Conservation (phyloP, 129 eudicot species). For the Tanacetum coccineum region DNA sequence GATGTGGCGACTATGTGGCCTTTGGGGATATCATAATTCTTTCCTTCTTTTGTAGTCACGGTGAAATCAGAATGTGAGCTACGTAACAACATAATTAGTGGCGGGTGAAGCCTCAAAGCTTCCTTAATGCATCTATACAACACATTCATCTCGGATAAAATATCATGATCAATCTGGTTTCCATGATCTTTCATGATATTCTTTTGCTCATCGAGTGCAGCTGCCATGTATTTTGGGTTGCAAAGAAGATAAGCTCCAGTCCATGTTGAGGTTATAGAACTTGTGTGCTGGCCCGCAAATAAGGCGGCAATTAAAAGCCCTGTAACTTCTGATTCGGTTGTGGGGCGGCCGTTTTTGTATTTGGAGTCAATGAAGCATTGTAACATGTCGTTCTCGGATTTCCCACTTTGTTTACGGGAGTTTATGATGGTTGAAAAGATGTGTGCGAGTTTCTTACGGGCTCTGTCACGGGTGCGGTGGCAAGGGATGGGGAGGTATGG, state of each 20-base stretch:
- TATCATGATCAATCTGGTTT: constrained; percentile 62
- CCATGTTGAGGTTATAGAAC: constrained; percentile 96
- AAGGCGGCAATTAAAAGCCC: constrained; percentile 93
- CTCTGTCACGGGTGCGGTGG: constrained; percentile 83
- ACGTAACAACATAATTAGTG: constrained; percentile 83
- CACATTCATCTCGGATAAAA: constrained; percentile 81
- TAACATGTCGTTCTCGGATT: constrained; percentile 65
- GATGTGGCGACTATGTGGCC: constrained; percentile 96
- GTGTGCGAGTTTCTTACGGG: constrained; percentile 68
- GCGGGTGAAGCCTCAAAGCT: constrained; percentile 94
- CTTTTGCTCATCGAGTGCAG: constrained; percentile 68
- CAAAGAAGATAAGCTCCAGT: constrained; percentile 86
- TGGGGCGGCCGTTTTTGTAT: constrained; percentile 88
- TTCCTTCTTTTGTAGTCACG: constrained; percentile 72
- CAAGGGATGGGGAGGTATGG: constrained; percentile 96
- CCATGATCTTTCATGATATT: constrained; percentile 53
- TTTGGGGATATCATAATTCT: constrained; percentile 81
- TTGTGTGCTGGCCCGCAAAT: constrained; percentile 94
- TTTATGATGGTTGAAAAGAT: constrained; percentile 66
- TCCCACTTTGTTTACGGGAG: constrained; percentile 71
- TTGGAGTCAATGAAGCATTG: constrained; percentile 93
- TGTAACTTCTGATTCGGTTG: constrained; percentile 75
- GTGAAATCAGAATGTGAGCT: constrained; percentile 77
- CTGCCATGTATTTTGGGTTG: constrained; percentile 58
- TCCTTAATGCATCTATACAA: constrained; percentile 82